Evolutionary conservation across 1,284 basidiomycete species (phyloP), one percentile per base, ranked within the genome.

Genomic region (Ceratorhiza oryzae-sativae): DNA sequence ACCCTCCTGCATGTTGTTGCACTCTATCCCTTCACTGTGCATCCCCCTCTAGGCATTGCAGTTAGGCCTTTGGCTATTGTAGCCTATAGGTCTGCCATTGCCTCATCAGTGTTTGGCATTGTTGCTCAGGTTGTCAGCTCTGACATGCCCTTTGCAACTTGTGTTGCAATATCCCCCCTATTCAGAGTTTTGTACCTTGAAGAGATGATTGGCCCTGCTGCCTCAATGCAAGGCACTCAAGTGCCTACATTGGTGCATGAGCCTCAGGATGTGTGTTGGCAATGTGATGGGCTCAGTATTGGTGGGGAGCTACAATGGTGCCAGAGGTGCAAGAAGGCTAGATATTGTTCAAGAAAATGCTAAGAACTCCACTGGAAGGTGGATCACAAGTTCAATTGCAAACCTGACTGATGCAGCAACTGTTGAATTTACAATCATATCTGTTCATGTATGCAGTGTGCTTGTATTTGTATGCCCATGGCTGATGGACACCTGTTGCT

Each of bases 281-380:
- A 55, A 45, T 67, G 65, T 34, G 53, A 51, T 30, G 56, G 34
- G 12, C 13, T 41, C 1, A 15, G 41, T 12, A 20, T 67, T 12
- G 34, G 65, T 18, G 34, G 27, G 10, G 34, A 41, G 4, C 30
- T 68, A 15, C 34, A 27, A 25, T 2, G 30, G 36, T 67, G 63
- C 36, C 63, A 67, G 49, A 18, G 51, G 63, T 65, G 62, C 62
- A 65, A 65, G 48, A 65, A 65, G 45, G 62, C 62, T 1, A 3
- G 62, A 45, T 65, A 65, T 20, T 65, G 62, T 51, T 51, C 46
- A 18, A 49, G 46, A 34, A 23, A 36, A 45, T 65, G 62, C 46
- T 48, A 65, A 23, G 30, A 51, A 23, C 23, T 65, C 15, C 62
- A 65, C 36, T 65, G 62, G 62, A 65, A 65, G 62, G 62, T 12